These are phyloP conservation scores for Fonsecaea erecta DNA, from an alignment of 2,329 filamentous ascomycete species.

Conservation along the genomic window DNA sequence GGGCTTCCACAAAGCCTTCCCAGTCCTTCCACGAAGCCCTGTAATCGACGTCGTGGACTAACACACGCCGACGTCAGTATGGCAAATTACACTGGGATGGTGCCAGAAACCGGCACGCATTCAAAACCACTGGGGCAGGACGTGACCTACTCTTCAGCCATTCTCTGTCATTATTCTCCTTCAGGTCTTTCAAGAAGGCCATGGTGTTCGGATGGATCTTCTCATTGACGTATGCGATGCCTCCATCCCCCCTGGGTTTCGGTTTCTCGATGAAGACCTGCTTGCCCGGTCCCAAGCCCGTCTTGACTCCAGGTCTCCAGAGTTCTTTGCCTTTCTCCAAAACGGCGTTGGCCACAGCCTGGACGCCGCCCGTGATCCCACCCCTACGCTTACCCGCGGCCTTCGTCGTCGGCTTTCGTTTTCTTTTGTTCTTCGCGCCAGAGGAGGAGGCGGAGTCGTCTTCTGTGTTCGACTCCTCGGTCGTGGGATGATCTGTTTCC, in stretches of 20 bases:
- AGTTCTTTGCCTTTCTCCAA: conserved; percentile 53
- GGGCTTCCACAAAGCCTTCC: conserved; percentile 73
- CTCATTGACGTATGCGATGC: conserved; percentile 61
- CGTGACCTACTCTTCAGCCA: conserved; percentile 65
- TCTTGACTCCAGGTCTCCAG: conserved; percentile 62
- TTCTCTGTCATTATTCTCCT: conserved; percentile 64
- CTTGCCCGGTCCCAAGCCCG: conserved; percentile 62
- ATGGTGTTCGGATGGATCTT: conserved; percentile 68
- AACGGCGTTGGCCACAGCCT: conserved; percentile 37
- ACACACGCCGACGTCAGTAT: conserved; percentile 4
- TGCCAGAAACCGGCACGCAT: not conserved
- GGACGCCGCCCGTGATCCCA: conserved; percentile 32
- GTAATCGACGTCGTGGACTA: conserved; percentile 80
- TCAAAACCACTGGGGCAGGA: not conserved
- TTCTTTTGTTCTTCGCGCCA: conserved; percentile 38
- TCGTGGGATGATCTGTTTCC: conserved; percentile 29
- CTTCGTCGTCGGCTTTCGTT: conserved; percentile 24
- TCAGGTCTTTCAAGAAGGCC: conserved; percentile 63
- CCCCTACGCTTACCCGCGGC: not conserved
- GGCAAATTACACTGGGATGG: not conserved
- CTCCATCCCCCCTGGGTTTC: conserved; percentile 64
- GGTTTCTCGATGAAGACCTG: conserved; percentile 67
- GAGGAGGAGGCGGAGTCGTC: conserved; percentile 42
- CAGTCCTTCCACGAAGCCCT: conserved; percentile 79
- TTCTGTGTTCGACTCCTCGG: conserved; percentile 33